Percentiles rank a stretch among this genome's conserved stretches.
These are phyloP conservation scores for Backusella circina DNA, from an alignment of 192 early-diverging fungal genomes.

Conservation along the genomic window DNA sequence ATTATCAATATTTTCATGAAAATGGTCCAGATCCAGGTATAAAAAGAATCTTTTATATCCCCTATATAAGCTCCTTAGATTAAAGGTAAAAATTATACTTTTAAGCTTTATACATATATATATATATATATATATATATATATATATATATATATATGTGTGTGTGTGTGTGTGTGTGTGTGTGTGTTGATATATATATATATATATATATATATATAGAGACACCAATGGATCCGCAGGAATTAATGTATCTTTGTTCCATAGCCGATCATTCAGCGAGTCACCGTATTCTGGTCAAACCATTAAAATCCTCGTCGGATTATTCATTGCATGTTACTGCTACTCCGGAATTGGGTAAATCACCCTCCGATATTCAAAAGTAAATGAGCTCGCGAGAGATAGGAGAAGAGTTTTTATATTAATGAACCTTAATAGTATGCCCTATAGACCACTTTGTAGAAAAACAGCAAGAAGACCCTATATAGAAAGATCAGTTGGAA, in stretches of 20 bases:
- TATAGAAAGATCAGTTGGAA: slow-evolving; percentile 4
- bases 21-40: slow-evolving; percentile 35
- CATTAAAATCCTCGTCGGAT: background rate
- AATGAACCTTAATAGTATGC: slow-evolving; percentile 1
- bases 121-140: no score
- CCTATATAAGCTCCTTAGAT: background rate
- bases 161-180: no score
- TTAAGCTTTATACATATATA: no score
- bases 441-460: slow-evolving; percentile 7
- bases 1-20: slow-evolving; percentile 32
- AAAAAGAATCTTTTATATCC: background rate
- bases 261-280: slow-evolving; percentile 27
- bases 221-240: slow-evolving; percentile 12
- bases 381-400: background rate
- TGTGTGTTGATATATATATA: no score
- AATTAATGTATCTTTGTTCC: slow-evolving; percentile 27
- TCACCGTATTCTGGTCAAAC: slow-evolving; percentile 27
- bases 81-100: no score
- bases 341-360: slow-evolving; percentile 30
- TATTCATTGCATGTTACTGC: background rate
- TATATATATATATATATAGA: background rate
- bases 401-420: background rate
- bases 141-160: no score
- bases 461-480: background rate
- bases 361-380: slow-evolving; percentile 18